Evolutionary conservation across 2,329 filamentous ascomycete genomes (phyloP).

Genomic region (Aspergillus phoenicis): DNA sequence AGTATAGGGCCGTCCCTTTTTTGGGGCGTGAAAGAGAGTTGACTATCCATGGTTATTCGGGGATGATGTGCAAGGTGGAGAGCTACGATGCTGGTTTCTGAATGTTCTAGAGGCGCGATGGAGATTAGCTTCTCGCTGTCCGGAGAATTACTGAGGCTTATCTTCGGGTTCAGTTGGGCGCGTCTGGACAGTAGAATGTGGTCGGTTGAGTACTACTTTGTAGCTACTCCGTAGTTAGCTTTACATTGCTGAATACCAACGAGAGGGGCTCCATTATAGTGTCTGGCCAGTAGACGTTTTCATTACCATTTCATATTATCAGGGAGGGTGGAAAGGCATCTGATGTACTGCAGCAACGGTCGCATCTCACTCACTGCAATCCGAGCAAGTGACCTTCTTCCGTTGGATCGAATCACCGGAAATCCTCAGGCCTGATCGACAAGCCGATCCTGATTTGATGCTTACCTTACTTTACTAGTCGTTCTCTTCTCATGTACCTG

Average conservation of each 20-base stretch:
- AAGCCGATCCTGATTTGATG: slow-evolving; percentile 1
- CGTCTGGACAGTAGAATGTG: not conserved
- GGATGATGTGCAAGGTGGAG: not conserved
- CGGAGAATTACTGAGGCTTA: not conserved
- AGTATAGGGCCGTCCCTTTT: not conserved
- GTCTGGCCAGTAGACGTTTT: not conserved
- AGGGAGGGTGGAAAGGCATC: not conserved
- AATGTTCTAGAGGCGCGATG: not conserved
- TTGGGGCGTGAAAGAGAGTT: not conserved
- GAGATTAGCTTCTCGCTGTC: not conserved
- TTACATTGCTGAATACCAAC: not conserved
- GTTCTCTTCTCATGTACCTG: not conserved
- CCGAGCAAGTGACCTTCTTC: not conserved
- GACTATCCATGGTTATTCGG: too few species aligned
- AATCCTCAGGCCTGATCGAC: not conserved
- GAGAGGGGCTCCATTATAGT: not conserved
- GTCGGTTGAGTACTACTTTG: not conserved
- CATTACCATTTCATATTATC: not conserved
- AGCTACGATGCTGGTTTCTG: not conserved
- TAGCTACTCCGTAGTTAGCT: not conserved
- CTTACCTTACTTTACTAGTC: slow-evolving; percentile 6
- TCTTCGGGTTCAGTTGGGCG: not conserved
- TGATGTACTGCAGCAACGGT: not conserved
- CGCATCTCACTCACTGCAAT: not conserved
- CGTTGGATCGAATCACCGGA: not conserved